phyloP scores from a whole-genome alignment of 148 eudicot genomes.

The Silene uniflora region DNA sequence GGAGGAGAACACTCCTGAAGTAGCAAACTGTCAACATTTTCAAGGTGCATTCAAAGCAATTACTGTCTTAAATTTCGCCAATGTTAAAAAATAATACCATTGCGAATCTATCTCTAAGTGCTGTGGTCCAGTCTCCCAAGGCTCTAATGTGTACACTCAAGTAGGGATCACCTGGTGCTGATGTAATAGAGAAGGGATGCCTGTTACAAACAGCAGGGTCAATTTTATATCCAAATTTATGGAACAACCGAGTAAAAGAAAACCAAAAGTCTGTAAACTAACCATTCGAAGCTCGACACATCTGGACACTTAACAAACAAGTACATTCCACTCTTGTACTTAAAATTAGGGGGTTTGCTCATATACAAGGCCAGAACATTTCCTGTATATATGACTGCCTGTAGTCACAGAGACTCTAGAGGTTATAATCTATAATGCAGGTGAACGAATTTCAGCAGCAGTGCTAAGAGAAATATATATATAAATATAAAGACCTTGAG shows the following conservation, averaged over 20 bases:
- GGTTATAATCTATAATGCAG: slow-evolving; percentile 12
- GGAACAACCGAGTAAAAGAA: background rate
- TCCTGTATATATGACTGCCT: slow-evolving; percentile 81
- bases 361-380: slow-evolving; percentile 86
- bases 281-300: slow-evolving; percentile 87
- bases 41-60: background rate
- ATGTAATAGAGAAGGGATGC: slow-evolving; percentile 97
- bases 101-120: slow-evolving; percentile 56
- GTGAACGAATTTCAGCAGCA: slow-evolving; percentile 5
- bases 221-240: background rate
- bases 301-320: slow-evolving; percentile 90
- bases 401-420: slow-evolving; percentile 22
- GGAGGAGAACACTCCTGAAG: background rate
- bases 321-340: slow-evolving; percentile 98
- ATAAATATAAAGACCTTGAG: slow-evolving; percentile 46
- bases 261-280: slow-evolving; percentile 5
- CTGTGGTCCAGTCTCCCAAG: slow-evolving; percentile 94
- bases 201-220: slow-evolving; percentile 29
- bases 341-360: slow-evolving; percentile 79
- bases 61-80: background rate
- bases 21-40: background rate
- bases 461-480: slow-evolving; percentile 10
- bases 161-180: slow-evolving; percentile 90
- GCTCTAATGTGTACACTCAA: slow-evolving; percentile 82
- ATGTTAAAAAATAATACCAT: slow-evolving; percentile 38